Evolutionary conservation across 2,329 filamentous ascomycete genomes (phyloP).

Genomic region (Fusarium sp.): DNA sequence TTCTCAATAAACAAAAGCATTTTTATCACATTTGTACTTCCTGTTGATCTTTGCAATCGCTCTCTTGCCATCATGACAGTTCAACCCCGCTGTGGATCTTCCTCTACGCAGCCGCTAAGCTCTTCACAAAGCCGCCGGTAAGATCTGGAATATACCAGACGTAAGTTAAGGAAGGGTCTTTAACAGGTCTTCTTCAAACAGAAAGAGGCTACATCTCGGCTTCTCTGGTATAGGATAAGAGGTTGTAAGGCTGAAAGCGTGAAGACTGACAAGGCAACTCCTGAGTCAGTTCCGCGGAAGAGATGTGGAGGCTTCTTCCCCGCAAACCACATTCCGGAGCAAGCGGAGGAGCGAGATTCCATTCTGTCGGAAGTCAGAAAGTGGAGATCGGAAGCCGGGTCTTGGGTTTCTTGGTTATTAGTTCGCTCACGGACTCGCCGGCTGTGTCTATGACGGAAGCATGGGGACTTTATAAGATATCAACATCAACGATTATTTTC

Average conservation of each 20-base stretch:
- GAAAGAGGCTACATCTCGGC: background rate
- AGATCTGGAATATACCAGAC: background rate
- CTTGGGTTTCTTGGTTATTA: background rate
- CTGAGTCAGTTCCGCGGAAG: slow-evolving; percentile 7
- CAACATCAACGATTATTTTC: background rate
- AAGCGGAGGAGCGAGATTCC: background rate
- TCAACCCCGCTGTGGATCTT: background rate
- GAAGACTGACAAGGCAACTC: background rate
- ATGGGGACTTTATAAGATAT: background rate
- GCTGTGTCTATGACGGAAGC: slow-evolving; percentile 15
- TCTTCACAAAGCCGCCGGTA: background rate
- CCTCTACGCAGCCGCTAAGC: background rate
- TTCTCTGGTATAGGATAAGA: background rate
- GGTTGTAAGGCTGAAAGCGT: background rate
- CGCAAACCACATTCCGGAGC: slow-evolving; percentile 8
- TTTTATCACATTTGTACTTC: background rate
- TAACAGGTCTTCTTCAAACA: background rate
- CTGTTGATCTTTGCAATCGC: background rate
- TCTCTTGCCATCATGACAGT: background rate
- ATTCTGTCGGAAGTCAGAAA: slow-evolving; percentile 1
- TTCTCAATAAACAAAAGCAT: background rate
- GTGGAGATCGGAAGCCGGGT: slow-evolving; percentile 27
- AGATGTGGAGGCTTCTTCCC: slow-evolving; percentile 17
- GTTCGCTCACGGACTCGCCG: background rate
- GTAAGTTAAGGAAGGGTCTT: background rate